Base-by-base conservation (phyloP, 2,329 filamentous ascomycete genomes). In the Exophiala sideris region DNA sequence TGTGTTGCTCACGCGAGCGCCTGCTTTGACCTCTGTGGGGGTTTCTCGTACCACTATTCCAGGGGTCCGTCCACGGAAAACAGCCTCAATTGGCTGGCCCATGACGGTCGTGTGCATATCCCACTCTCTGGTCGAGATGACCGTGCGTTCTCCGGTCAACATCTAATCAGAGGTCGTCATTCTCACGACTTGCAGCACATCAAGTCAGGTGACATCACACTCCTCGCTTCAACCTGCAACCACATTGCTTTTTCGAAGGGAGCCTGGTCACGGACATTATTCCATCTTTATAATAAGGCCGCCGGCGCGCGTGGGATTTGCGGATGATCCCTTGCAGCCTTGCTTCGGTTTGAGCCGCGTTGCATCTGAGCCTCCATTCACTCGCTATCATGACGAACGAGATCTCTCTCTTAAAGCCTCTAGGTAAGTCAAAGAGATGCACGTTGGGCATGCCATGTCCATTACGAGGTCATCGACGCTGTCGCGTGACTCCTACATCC, bases 401-500 rank as follows among this genome's bases (percentile, higher is more conserved):
- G 54, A 63, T 74, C 65, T 74, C 73, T 54, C 66, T 74, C 45
- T 71, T 75, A 62, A 71, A 71, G 62, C 73, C 73, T 59, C 64
- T 74, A 60, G 73, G 73, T 75, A 68, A 65, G 72, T 63, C 48
- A 50, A 39, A 47, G 24, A 11, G 48, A 16, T 24, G 34, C 40
- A 35, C 24, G 7, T 29, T 8, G 7, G 7, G 7, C 24, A 29
- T 29, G 24, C 5, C 24, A 29, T 8, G 5, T 29, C 24, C 3
- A 29, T 29, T 29, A 8, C 24, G 24, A 29, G 24, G 7, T 29
- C 4, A 29, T 29, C 24, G 24, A 29, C 5, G 24, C 24, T 29
- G 24, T 29, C 24, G 24, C 24, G 24, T 29, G 24, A 29, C 24
- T 29, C 5, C 5, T 29, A 5, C 3, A 29, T 4, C 24, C 24